Evolutionary conservation across 441 rosid genomes (phyloP).

Genomic region (Erodium trifolium): DNA sequence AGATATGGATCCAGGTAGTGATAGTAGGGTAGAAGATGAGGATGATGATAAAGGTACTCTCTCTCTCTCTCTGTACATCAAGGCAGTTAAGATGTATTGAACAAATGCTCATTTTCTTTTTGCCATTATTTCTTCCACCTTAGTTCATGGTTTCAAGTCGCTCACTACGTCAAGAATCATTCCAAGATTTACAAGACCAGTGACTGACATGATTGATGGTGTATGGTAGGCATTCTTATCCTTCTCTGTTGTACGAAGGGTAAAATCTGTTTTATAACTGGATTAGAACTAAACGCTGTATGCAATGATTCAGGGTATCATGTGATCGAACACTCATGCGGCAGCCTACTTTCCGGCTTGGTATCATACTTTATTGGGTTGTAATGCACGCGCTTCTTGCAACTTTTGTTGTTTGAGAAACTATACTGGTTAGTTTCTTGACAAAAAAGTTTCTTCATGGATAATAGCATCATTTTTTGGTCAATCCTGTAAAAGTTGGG

Average conservation of each 20-base stretch:
- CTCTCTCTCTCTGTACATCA: not conserved
- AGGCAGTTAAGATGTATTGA: not conserved
- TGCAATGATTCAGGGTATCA: slow-evolving; percentile 61
- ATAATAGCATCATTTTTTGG: not conserved
- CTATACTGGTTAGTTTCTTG: slow-evolving; percentile 29
- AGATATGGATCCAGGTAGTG: slow-evolving; percentile 46
- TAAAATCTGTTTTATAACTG: slow-evolving; percentile 9
- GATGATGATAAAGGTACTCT: slow-evolving; percentile 92
- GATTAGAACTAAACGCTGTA: not conserved
- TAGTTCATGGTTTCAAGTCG: slow-evolving; percentile 96
- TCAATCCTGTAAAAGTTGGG: not conserved
- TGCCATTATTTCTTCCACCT: slow-evolving; percentile 15
- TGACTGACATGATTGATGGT: slow-evolving; percentile 81
- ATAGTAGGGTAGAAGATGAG: slow-evolving; percentile 62
- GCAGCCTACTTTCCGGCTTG: slow-evolving; percentile 82
- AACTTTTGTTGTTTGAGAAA: slow-evolving; percentile 56
- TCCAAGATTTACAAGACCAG: slow-evolving; percentile 81
- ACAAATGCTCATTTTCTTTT: slow-evolving; percentile 5
- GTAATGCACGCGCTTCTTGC: slow-evolving; percentile 75
- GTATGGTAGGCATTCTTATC: slow-evolving; percentile 51
- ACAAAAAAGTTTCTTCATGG: not conserved
- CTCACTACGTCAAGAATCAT: slow-evolving; percentile 73
- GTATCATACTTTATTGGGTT: slow-evolving; percentile 89
- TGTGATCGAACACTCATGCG: slow-evolving; percentile 96
- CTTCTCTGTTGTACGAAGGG: slow-evolving; percentile 8